These are phyloP conservation scores for Tagetes erecta DNA, from an alignment of 129 eudicot genomes.

Conservation along the genomic window DNA sequence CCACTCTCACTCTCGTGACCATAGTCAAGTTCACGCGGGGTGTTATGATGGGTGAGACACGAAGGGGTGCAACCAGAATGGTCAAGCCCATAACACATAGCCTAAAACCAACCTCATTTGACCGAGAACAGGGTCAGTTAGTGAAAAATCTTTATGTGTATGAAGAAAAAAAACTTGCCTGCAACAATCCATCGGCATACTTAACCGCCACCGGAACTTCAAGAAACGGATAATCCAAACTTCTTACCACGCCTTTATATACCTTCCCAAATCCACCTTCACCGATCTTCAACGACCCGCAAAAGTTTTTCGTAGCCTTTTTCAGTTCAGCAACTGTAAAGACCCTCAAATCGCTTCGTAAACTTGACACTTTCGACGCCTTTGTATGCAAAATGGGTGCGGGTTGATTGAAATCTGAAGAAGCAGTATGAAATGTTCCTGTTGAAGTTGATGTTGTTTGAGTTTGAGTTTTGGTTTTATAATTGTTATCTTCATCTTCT, in stretches of 20 bases:
- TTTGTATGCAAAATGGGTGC: not conserved
- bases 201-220: conserved; percentile 71
- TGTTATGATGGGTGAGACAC: no score
- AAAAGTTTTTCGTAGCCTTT: conserved; percentile 53
- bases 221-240: conserved; percentile 44
- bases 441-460: conserved; percentile 12
- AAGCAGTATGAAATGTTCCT: conserved; percentile 5
- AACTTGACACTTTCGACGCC: conserved; percentile 25
- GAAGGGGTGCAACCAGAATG: no score
- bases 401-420: not conserved
- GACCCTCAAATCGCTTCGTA: conserved; percentile 56
- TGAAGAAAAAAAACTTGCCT: not conserved
- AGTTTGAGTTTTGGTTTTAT: not conserved
- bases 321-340: conserved; percentile 64
- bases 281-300: conserved; percentile 51
- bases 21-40: no score
- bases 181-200: conserved; percentile 24
- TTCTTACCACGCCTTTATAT: conserved; percentile 52
- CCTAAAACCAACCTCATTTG: no score
- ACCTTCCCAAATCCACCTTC: conserved; percentile 88
- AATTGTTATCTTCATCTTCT: conserved; percentile 7
- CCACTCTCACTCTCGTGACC: no score
- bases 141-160: not conserved
- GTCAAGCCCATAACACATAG: no score
- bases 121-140: no score